phyloP scores from a whole-genome alignment of 2,329 filamentous ascomycete genomes.

The Fusarium mangiferae region DNA sequence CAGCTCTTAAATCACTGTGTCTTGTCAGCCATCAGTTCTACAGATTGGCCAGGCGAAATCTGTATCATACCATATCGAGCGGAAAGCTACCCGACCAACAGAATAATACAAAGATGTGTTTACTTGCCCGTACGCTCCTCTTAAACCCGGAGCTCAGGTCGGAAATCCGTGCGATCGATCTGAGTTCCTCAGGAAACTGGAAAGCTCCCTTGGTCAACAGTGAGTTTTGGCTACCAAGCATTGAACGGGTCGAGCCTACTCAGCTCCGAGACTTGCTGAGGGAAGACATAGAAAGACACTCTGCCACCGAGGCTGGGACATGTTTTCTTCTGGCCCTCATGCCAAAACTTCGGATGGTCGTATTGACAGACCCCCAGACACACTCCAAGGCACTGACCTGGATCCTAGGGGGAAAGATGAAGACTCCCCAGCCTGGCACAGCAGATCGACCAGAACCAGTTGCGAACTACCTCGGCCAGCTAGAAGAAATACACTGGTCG shows the following conservation, averaged over 20 bases:
- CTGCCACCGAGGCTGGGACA: neutral
- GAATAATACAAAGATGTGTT: neutral
- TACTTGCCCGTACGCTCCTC: neutral
- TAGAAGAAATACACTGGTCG: neutral
- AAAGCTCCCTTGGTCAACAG: neutral
- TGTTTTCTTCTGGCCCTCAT: neutral
- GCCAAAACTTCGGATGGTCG: neutral
- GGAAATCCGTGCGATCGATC: neutral
- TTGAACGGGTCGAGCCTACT: neutral
- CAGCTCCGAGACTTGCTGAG: neutral
- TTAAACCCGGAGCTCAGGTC: neutral
- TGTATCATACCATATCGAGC: neutral
- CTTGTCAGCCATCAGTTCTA: neutral
- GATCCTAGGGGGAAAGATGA: neutral
- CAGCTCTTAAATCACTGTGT: neutral
- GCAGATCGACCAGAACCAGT: neutral
- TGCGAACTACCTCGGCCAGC: neutral
- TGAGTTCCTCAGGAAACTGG: neutral
- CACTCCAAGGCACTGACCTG: neutral
- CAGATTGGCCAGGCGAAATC: neutral
- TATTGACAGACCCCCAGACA: neutral
- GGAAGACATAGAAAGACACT: neutral
- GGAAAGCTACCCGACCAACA: neutral
- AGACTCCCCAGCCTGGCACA: neutral
- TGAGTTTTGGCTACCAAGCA: neutral